Evolutionary conservation across 2,329 filamentous ascomycete genomes (phyloP).

Genomic region (Coleophoma cylindrospora): DNA sequence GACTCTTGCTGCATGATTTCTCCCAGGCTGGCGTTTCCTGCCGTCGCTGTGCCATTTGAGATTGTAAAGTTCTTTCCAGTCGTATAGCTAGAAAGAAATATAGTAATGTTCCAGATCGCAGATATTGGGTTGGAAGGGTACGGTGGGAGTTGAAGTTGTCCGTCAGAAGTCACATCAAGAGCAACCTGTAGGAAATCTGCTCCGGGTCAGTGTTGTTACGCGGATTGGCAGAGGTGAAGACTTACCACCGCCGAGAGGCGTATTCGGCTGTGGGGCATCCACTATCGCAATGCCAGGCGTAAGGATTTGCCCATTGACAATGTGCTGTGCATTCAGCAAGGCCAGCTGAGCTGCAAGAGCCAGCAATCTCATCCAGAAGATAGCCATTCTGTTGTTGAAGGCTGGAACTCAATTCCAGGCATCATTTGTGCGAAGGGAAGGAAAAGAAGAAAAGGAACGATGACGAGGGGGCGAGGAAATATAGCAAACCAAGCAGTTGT

Average conservation of each 20-base stretch:
- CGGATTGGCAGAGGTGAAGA: slow-evolving; percentile 10
- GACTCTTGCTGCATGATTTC: slow-evolving; percentile 60
- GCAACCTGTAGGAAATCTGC: slow-evolving; percentile 53
- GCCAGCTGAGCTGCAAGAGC: slow-evolving; percentile 8
- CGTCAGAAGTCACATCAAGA: slow-evolving; percentile 62
- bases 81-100: slow-evolving; percentile 62
- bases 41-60: slow-evolving; percentile 53
- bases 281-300: slow-evolving; percentile 65
- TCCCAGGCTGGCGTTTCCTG: slow-evolving; percentile 48
- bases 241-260: slow-evolving; percentile 58
- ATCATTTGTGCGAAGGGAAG: slow-evolving; percentile 1
- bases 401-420: slow-evolving; percentile 3
- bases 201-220: slow-evolving; percentile 6
- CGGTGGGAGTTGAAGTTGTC: slow-evolving; percentile 54
- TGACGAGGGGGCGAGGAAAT: neutral
- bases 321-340: slow-evolving; percentile 39
- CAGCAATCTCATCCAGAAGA: slow-evolving; percentile 10
- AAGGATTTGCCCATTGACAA: slow-evolving; percentile 61
- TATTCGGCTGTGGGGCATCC: slow-evolving; percentile 60
- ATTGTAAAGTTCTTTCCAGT: slow-evolving; percentile 64
- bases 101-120: slow-evolving; percentile 57
- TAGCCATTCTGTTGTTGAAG: slow-evolving; percentile 5
- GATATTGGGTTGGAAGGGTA: slow-evolving; percentile 48
- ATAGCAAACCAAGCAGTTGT: slow-evolving; percentile 6
- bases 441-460: slow-evolving; percentile 8